These are phyloP conservation scores for Hypoxylon sp. DNA, from an alignment of 2,329 filamentous ascomycete genomes.

Conservation along the genomic window DNA sequence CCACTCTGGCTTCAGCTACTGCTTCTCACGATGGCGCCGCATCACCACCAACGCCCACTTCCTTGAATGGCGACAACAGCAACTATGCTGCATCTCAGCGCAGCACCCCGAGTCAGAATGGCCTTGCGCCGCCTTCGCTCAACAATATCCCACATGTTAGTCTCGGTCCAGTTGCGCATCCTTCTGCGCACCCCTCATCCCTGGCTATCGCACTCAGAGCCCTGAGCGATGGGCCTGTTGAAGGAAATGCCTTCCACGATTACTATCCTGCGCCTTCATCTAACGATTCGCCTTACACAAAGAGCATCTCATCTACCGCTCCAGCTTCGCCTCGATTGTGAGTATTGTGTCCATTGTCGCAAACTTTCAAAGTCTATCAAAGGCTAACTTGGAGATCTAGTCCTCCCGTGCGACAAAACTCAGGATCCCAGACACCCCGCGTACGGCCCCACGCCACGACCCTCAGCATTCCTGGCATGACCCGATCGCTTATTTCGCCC, in stretches of 20 bases:
- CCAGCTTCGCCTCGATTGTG: constrained; percentile 67
- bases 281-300: constrained; percentile 64
- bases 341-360: no score
- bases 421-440: constrained; percentile 78
- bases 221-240: constrained; percentile 55
- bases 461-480: constrained; percentile 95
- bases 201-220: constrained; percentile 54
- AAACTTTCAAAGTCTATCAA: no score
- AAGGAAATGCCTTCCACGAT: constrained; percentile 42
- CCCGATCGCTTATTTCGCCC: constrained; percentile 91
- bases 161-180: constrained; percentile 44
- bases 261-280: constrained; percentile 43
- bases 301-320: constrained; percentile 66
- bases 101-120: constrained; percentile 26
- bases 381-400: constrained; percentile 52
- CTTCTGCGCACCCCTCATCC: constrained; percentile 48
- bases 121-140: constrained; percentile 42
- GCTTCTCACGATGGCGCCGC: constrained; percentile 30
- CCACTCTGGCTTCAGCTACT: constrained; percentile 16
- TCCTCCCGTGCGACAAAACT: constrained; percentile 75
- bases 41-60: constrained; percentile 39
- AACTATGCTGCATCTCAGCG: constrained; percentile 23
- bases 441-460: constrained; percentile 88
- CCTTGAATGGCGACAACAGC: constrained; percentile 34
- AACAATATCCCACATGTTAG: constrained; percentile 42